Evolutionary conservation across 2,329 filamentous ascomycete genomes (phyloP).

Genomic region (Monosporascus sp.): DNA sequence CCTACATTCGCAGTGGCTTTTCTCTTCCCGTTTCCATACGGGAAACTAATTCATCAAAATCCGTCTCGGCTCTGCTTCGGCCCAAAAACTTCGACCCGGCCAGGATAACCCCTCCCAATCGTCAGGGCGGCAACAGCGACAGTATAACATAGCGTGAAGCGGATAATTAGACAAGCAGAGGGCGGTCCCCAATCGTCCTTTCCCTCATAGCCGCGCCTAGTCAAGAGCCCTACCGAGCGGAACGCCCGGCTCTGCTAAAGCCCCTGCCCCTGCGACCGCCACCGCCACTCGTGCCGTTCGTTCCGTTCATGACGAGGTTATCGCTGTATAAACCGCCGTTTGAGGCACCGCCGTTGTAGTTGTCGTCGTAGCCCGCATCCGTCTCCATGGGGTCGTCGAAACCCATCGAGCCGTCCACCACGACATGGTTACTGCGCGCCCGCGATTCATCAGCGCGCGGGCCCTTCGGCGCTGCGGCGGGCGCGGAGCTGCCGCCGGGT

Average conservation of each 20-base stretch:
- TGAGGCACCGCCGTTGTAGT: constrained; percentile 5
- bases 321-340: constrained; percentile 48
- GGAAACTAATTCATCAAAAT: too few relatives aligned
- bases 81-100: too few relatives aligned
- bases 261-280: constrained; percentile 16
- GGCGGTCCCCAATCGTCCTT: too few relatives aligned
- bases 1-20: too few relatives aligned
- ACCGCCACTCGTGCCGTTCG: constrained; percentile 10
- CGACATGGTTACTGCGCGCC: constrained; percentile 27
- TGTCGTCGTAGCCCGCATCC: constrained; percentile 16
- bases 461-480: constrained; percentile 24
- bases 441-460: constrained; percentile 26
- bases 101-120: too few relatives aligned
- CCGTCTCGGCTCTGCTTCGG: too few relatives aligned
- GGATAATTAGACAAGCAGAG: too few relatives aligned
- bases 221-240: constrained; percentile 15
- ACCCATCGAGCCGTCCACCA: constrained; percentile 50
- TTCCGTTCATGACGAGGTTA: constrained; percentile 27
- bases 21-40: too few relatives aligned
- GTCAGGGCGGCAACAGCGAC: too few relatives aligned
- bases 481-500: constrained; percentile 33
- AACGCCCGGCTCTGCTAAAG: constrained; percentile 2
- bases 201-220: too few relatives aligned
- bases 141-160: too few relatives aligned
- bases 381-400: constrained; percentile 45